Conservation (phyloP, 306 rosid genomes). For the Carpinus viminea region DNA sequence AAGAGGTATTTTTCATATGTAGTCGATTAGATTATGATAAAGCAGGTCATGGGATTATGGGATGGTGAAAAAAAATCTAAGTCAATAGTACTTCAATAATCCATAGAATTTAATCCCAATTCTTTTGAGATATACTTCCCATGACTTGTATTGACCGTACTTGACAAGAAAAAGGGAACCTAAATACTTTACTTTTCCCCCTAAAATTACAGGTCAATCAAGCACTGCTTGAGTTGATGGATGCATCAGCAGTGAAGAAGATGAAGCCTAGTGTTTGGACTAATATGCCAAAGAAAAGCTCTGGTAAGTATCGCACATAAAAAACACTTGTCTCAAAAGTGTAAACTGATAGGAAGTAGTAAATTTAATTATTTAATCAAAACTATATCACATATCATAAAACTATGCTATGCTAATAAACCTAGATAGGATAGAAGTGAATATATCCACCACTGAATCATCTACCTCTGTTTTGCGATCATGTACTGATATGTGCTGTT, state of each 20-base stretch:
- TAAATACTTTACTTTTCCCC: slow-evolving; percentile 7
- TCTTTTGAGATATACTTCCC: neutral
- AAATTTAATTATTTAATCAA: no score
- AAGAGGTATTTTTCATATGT: slow-evolving; percentile 59
- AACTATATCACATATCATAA: neutral
- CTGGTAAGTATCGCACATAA: slow-evolving; percentile 45
- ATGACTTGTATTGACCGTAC: neutral
- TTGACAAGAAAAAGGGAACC: slow-evolving; percentile 25
- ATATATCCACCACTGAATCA: neutral
- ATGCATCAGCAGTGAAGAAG: slow-evolving; percentile 63
- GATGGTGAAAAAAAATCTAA: no score
- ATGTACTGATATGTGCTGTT: slow-evolving; percentile 14
- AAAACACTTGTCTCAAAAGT: neutral
- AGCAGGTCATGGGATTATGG: neutral
- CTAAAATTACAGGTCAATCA: slow-evolving; percentile 69
- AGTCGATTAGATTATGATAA: neutral
- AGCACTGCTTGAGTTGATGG: slow-evolving; percentile 72
- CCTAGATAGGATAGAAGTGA: neutral
- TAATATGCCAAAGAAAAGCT: slow-evolving; percentile 53
- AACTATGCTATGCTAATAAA: neutral
- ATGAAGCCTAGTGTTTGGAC: slow-evolving; percentile 76
- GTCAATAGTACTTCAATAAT: neutral
- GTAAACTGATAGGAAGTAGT: no score
- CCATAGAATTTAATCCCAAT: neutral
- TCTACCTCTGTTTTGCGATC: neutral